phyloP scores from a whole-genome alignment of 2,329 filamentous ascomycete species.

The Exophiala dermatitidis region DNA sequence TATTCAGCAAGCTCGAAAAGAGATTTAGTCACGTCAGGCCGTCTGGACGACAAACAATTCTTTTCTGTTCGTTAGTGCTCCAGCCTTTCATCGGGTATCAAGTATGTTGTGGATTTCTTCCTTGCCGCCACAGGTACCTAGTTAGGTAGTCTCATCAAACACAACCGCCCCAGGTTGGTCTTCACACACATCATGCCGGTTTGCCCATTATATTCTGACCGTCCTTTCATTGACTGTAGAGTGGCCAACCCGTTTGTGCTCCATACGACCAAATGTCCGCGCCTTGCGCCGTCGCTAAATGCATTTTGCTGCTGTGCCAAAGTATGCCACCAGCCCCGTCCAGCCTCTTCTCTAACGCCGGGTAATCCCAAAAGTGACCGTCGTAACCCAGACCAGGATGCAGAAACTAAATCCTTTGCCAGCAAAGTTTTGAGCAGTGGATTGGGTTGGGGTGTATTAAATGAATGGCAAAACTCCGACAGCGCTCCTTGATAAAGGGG shows the following conservation, averaged over 20 bases:
- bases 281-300: slow-evolving; percentile 10
- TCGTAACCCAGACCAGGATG: slow-evolving; percentile 23
- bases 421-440: slow-evolving; percentile 19
- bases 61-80: too few relatives aligned
- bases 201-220: neutral
- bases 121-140: too few relatives aligned
- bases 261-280: neutral
- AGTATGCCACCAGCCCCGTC: neutral
- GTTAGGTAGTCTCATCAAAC: too few relatives aligned
- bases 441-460: slow-evolving; percentile 9
- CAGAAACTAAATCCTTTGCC: slow-evolving; percentile 22
- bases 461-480: slow-evolving; percentile 1
- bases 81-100: too few relatives aligned
- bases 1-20: too few relatives aligned
- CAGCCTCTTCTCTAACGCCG: slow-evolving; percentile 4
- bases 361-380: slow-evolving; percentile 10
- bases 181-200: too few relatives aligned
- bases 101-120: too few relatives aligned
- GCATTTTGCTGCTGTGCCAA: neutral
- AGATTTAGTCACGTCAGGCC: too few relatives aligned
- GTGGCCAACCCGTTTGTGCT: neutral
- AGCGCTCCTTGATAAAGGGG: slow-evolving; percentile 24
- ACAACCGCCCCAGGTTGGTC: too few relatives aligned
- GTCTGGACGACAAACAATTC: too few relatives aligned
- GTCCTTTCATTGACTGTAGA: neutral